Conservation (phyloP, 2,329 filamentous ascomycete genomes). For the Neopestalotiopsis clavispora region DNA sequence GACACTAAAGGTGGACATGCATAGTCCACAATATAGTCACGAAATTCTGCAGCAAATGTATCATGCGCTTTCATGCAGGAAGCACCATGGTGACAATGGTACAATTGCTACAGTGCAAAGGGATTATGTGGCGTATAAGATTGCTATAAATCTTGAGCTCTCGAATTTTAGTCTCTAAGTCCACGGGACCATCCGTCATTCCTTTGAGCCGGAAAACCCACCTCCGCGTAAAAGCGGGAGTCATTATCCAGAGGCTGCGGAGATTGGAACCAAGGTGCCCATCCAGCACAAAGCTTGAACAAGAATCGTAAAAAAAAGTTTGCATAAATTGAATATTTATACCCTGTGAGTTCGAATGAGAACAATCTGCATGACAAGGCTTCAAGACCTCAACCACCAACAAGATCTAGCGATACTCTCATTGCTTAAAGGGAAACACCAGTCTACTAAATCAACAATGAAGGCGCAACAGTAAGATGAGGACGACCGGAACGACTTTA, state of each 20-base stretch:
- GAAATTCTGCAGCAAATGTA: no score
- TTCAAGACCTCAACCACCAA: no score
- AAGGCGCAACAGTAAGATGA: constrained; percentile 7
- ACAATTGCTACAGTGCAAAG: background rate
- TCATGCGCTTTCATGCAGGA: no score
- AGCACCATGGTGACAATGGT: background rate
- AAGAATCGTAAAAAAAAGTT: background rate
- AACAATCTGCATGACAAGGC: no score
- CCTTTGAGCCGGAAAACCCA: background rate
- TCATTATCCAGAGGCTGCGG: constrained; percentile 7
- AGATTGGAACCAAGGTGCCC: background rate
- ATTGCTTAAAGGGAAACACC: background rate
- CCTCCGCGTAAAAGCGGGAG: background rate
- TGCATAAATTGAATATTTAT: no score
- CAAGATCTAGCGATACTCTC: background rate
- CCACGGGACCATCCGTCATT: background rate
- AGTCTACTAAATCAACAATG: background rate
- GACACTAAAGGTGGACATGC: no score
- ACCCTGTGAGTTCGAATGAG: no score
- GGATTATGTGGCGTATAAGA: background rate
- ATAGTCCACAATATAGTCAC: no score
- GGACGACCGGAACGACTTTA: background rate
- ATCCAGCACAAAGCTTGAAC: background rate
- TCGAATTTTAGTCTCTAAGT: background rate
- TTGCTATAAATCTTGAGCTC: background rate